These are phyloP conservation scores for Oryza glumipatula DNA, from an alignment of 176 grass and related monocot species.

Conservation along the genomic window DNA sequence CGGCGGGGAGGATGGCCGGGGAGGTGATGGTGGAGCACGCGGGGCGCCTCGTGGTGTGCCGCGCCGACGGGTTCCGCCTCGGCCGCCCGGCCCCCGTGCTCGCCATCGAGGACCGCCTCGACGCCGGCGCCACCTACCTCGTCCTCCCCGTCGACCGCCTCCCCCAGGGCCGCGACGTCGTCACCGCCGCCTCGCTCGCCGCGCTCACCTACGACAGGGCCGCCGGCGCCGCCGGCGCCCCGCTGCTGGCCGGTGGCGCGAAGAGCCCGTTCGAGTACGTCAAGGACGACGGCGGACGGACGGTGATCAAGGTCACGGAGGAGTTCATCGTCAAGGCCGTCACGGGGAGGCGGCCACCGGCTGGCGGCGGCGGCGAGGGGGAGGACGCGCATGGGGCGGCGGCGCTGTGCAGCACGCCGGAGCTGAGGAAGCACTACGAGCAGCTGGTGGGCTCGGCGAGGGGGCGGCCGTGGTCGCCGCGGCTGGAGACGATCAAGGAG, in stretches of 20 bases:
- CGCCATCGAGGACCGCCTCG: conserved; percentile 53
- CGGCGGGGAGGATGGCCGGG: conserved; percentile 31
- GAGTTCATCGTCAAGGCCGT: conserved; percentile 62
- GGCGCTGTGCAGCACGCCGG: conserved; percentile 78
- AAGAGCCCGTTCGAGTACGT: conserved; percentile 64
- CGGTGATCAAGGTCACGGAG: conserved; percentile 60
- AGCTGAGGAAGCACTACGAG: conserved; percentile 86
- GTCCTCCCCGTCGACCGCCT: conserved; percentile 68
- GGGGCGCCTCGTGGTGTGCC: conserved; percentile 53
- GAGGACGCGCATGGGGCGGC: background rate
- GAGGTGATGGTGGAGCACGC: conserved; percentile 64
- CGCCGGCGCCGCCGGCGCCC: background rate
- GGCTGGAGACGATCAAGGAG: conserved; percentile 84
- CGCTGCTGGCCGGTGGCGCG: conserved; percentile 17
- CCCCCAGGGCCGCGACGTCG: conserved; percentile 6
- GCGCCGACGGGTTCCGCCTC: conserved; percentile 66
- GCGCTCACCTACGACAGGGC: conserved; percentile 34
- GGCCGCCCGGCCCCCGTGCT: conserved; percentile 56
- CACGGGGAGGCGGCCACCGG: background rate
- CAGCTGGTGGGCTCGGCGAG: conserved; percentile 64
- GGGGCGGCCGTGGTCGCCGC: conserved; percentile 70
- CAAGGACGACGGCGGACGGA: conserved; percentile 51
- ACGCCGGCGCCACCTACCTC: conserved; percentile 60
- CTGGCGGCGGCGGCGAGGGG: background rate
- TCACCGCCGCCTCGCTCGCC: conserved; percentile 58